Base-by-base conservation (phyloP, 2,329 filamentous ascomycete species). In the Aspergillus luchuensis region DNA sequence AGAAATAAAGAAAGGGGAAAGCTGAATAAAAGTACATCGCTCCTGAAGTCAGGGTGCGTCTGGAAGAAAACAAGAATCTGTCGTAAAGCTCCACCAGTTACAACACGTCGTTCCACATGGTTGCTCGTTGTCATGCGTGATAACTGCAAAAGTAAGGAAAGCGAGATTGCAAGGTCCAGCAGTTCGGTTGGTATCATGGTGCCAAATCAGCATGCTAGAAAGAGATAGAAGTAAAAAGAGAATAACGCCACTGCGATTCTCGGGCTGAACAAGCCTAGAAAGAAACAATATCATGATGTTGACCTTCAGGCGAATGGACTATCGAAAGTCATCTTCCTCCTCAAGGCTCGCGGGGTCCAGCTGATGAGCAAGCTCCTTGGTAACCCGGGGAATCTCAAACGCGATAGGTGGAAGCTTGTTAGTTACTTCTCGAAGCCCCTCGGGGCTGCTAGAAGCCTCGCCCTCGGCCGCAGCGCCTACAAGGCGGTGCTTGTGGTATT, bases 321-420 rank as follows among this genome's bases (percentile, higher is more conserved):
- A 76, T 56, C 71, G 72, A 58, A 78, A 78, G 50, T 78, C 76
- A 51, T 79, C 78, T 10, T 78, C 76, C 39, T 78, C 72, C 15
- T 66, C 71, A 25, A 71, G 65, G 30, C 76, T 71, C 57, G 76
- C 66, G 4, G 71, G 69, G 56, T 84, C 81, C 33, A 84, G 74
- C 36, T 79, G 74, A 23, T 81, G 75, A 10, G 87, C 84, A 61
- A 91, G 79, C 72, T 91, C 91, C 80, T 94, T 95, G 55, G 89
- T 90, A 76, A 92, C 90, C 61, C 90, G 84, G 6, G 90, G 91
- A 72, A 94, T 89, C 76, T 92, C 90, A 76, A 96, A 96, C n/a
- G 91, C 91, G 67, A 95, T 87, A 2, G 91, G 91, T 10, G 91
- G 91, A 54, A 96, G 79, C 28, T 86, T 88, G 73, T 89, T 87